Base-by-base conservation (phyloP, 2,329 filamentous ascomycete genomes). In the Emericellopsis cladophorae region DNA sequence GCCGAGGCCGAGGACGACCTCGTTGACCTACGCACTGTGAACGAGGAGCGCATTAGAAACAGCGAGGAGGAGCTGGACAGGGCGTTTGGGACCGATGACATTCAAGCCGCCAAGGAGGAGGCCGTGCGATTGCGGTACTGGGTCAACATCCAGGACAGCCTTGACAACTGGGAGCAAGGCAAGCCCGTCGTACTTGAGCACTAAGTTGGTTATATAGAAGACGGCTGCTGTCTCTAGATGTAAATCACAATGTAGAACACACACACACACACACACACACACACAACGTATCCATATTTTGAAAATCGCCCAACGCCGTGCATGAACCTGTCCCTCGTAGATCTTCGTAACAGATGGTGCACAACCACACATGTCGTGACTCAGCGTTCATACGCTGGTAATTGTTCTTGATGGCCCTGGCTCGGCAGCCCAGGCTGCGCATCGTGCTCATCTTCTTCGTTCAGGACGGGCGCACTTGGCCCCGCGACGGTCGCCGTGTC, bases 91-190 rank as follows among this genome's bases (percentile, higher is more conserved):
- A 51, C 58, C 8, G 83, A 81, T 38, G 76, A 90, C 54, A 55
- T 84, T 32, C 70, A 79, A 33, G 61, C 46, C 8, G 90, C 88
- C 14, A 79, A 74, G 61, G 61, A 56, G 45, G 86, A 93, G 70
- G 79, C 81, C 36, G 78, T 95, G 2, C 70, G 74, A 58, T 61
- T 95, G 64, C 70, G 87, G 58, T 96, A 95, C 66, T 95, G 90
- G 90, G 73, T 83, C 42, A 95, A 89, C 61, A 81, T 96, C 45
- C 73, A 78, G 46, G 83, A 93, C 59, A 84, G 79, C 37, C 65
- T 95, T 53, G 68, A 82, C 55, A 76, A 80, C 46, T 95, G 90
- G 89, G 87, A 95, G 68, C 76, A 70, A 52, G 89, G 87, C 5
- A 81, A 77, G 64, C 65, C 64, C 7, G 56, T 72, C 41, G 67